phyloP scores from a whole-genome alignment of 179 eudicot genomes.

The Beta corolliflora region DNA sequence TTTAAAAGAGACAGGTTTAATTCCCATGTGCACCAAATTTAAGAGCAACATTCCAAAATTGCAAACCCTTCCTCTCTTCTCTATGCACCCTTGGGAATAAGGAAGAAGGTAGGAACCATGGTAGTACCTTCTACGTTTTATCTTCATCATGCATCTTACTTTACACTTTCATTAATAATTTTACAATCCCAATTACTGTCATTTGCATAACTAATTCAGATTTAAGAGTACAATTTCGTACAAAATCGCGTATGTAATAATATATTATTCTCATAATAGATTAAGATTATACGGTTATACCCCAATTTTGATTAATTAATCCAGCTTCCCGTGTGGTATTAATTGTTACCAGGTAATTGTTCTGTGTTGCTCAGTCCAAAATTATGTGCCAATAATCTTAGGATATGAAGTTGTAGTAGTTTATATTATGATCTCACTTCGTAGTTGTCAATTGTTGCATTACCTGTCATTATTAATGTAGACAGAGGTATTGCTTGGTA shows the following conservation, averaged over 20 bases:
- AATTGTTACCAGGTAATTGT: constrained; percentile 14
- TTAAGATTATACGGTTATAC: background rate
- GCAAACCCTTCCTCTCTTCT: constrained; percentile 29
- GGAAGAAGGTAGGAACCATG: constrained; percentile 37
- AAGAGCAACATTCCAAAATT: constrained; percentile 77
- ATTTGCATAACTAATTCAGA: background rate
- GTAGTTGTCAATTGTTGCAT: constrained; percentile 31
- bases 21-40: constrained; percentile 71
- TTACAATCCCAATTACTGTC: constrained; percentile 29
- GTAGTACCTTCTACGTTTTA: constrained; percentile 30
- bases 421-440: constrained; percentile 11
- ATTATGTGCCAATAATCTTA: constrained; percentile 24
- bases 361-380: constrained; percentile 11
- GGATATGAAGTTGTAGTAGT: background rate
- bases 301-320: constrained; percentile 9
- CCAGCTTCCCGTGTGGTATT: constrained; percentile 33
- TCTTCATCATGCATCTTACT: constrained; percentile 5
- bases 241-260: constrained; percentile 27
- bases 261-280: background rate
- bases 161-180: constrained; percentile 2
- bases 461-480: constrained; percentile 32
- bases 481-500: constrained; percentile 32
- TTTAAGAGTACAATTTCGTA: constrained; percentile 22
- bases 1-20: constrained; percentile 46
- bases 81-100: constrained; percentile 33